Percentiles rank a stretch among this genome's conserved stretches.
phyloP scores from a whole-genome alignment of 495 filamentous ascomycete genomes.

The Tuber borchii region DNA sequence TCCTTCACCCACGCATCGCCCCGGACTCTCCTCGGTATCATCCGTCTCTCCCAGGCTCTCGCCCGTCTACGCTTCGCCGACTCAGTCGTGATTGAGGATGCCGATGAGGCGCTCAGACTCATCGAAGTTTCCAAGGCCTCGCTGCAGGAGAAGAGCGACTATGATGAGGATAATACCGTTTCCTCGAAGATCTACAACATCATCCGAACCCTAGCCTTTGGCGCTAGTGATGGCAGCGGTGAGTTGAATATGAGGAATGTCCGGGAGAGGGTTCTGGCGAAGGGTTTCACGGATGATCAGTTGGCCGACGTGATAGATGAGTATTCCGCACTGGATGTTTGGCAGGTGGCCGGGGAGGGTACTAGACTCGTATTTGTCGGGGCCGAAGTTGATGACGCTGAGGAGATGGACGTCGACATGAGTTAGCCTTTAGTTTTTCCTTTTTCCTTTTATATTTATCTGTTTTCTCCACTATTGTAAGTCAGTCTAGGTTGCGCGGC shows the following conservation, averaged over 20 bases:
- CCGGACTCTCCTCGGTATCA: conserved; percentile 82
- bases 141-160: conserved; percentile 61
- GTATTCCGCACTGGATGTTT: conserved; percentile 82
- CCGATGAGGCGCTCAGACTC: conserved; percentile 87
- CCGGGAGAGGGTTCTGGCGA: conserved; percentile 81
- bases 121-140: conserved; percentile 87
- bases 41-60: conserved; percentile 91
- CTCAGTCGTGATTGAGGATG: conserved; percentile 79
- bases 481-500: not conserved
- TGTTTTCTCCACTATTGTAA: not conserved
- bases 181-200: conserved; percentile 90
- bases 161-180: conserved; percentile 65
- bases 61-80: conserved; percentile 83
- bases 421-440: conserved; percentile 5
- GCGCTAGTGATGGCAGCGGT: conserved; percentile 55
- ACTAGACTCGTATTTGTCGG: conserved; percentile 73
- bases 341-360: conserved; percentile 86
- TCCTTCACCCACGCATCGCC: conserved; percentile 82
- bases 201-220: conserved; percentile 74
- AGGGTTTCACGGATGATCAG: conserved; percentile 94
- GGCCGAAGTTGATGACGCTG: conserved; percentile 44
- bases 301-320: conserved; percentile 78
- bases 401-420: conserved; percentile 52
- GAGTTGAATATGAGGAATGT: conserved; percentile 82
- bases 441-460: not conserved